Base-by-base conservation (phyloP, 2,329 filamentous ascomycete species). In the Talaromyces sp. region DNA sequence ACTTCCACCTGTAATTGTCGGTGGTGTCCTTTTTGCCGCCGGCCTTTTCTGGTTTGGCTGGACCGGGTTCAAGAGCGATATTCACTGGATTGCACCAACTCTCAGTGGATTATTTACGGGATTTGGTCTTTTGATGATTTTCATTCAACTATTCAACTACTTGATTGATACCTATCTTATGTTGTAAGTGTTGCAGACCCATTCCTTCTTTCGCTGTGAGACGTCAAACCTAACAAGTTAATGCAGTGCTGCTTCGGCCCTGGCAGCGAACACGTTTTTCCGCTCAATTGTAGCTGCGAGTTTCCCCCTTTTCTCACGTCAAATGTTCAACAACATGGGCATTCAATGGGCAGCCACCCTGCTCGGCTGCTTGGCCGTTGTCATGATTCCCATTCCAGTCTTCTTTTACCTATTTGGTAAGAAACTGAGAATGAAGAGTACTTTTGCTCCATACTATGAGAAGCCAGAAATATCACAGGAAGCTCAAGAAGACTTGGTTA, bases 141-240 rank as follows among this genome's bases (percentile, higher is more conserved):
- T 72, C 26, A 58, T 70, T n/a, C 66, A 64, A 2, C 68, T 70
- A 19, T 75, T 73, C 63, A 74, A 73, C 51, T 73, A 76, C 51
- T 55, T 78, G 46, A 70, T 78, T 26, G 75, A 77, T 46, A 71
- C 73, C 0, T 77, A 77, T 63, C 66, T 77, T 31, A 70, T 69
- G 26, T 66, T 77, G 75, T 78, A 63, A 70, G 75, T 68, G 6
- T n/a, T 46, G 43, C 43, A 46, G 2, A 11, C n/a, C 19, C 19
- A 5, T 50, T 11, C 21, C 3, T 29, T 29, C 24, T 29, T 27
- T 26, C 7, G 8, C 17, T 27, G 13, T 26, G 13, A 14, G 27
- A 38, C 6, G n/a, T n/a, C 14, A 38, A 38, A 29, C 31, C 27
- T 52, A 29, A 52, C 49, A n/a, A 29, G 14, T 21, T 3, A 9